Evolutionary conservation across 179 eudicot species (phyloP).

Genomic region (Amaranthus tricolor): DNA sequence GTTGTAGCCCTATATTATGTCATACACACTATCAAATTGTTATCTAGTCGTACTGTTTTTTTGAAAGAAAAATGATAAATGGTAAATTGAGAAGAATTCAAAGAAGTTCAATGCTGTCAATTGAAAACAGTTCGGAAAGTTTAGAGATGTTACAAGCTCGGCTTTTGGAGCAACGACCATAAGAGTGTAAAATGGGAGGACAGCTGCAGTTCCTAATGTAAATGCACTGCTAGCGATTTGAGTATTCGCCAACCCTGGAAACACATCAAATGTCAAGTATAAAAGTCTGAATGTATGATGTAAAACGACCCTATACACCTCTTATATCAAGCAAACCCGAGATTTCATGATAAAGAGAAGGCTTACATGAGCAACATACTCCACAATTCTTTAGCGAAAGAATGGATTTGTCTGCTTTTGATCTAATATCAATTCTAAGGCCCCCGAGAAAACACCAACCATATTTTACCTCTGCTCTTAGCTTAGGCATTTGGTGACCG

Average conservation of each 20-base stretch:
- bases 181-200: constrained; percentile 86
- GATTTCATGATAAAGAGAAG: constrained; percentile 10
- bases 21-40: too few relatives aligned
- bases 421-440: constrained; percentile 32
- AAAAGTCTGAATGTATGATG: neutral
- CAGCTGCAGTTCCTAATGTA: constrained; percentile 84
- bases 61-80: too few relatives aligned
- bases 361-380: constrained; percentile 62
- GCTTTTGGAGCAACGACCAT: constrained; percentile 93
- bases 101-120: neutral
- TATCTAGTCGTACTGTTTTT: too few relatives aligned
- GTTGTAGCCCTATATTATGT: too few relatives aligned
- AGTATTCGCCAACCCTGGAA: constrained; percentile 58
- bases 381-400: constrained; percentile 31
- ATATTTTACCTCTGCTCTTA: constrained; percentile 28
- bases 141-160: constrained; percentile 51
- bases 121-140: constrained; percentile 1
- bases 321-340: neutral
- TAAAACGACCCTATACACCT: too few relatives aligned
- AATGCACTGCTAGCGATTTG: constrained; percentile 67
- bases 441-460: constrained; percentile 52
- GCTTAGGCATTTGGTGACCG: constrained; percentile 27
- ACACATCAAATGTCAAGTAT: neutral
- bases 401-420: constrained; percentile 25
- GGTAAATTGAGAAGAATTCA: too few relatives aligned